Percentiles rank a stretch among this genome's conserved stretches.
Evolutionary conservation across 179 eudicot species (phyloP).

Genomic region (Dionaea muscipula): DNA sequence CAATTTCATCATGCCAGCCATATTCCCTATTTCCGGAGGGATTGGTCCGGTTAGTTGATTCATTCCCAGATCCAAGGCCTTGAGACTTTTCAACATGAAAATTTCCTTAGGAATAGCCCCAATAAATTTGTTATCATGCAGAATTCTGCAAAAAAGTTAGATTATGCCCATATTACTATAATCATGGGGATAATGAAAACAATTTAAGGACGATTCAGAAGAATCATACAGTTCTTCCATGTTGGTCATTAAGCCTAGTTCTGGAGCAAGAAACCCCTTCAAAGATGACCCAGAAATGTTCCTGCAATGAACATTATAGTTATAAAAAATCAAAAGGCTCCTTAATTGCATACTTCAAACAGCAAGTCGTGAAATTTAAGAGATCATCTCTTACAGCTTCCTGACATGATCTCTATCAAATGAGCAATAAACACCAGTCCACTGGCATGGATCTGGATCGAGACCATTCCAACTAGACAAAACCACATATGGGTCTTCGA

Average conservation of each 20-base stretch:
- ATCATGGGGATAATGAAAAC: background rate
- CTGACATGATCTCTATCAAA: constrained; percentile 45
- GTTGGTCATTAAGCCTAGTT: constrained; percentile 41
- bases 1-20: constrained; percentile 52
- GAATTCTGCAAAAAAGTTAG: constrained; percentile 31
- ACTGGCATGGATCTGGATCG: constrained; percentile 75
- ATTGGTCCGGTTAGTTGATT: constrained; percentile 68
- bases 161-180: constrained; percentile 1
- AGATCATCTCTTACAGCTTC: constrained; percentile 48
- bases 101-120: constrained; percentile 79
- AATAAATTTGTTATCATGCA: constrained; percentile 62
- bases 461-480: constrained; percentile 73
- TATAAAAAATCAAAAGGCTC: background rate
- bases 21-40: constrained; percentile 63
- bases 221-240: constrained; percentile 65
- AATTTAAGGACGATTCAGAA: constrained; percentile 1
- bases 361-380: background rate
- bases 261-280: constrained; percentile 77
- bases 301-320: constrained; percentile 34
- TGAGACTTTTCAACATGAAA: constrained; percentile 50
- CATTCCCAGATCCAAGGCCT: constrained; percentile 66
- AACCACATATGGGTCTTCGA: constrained; percentile 70
- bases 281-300: constrained; percentile 66
- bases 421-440: constrained; percentile 74
- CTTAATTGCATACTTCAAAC: background rate